Conservation (phyloP, 768 basidiomycete species). For the Rhizopogon vulgaris region DNA sequence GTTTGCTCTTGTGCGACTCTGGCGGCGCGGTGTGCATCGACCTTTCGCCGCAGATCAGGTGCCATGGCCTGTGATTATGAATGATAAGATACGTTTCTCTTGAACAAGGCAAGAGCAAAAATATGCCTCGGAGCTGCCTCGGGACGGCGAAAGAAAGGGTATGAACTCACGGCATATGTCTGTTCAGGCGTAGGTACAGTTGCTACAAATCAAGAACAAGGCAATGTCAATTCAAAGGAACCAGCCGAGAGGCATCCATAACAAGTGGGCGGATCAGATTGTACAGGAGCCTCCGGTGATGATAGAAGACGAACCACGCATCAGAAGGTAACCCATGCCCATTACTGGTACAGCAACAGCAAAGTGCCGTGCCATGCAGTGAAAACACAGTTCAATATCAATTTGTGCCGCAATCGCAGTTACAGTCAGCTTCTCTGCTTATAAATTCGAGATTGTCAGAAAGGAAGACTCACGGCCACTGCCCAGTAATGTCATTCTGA, state of each 20-base stretch:
- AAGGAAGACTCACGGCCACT: slow-evolving; percentile 38
- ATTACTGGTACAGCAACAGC: slow-evolving; percentile 34
- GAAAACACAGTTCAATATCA: not conserved
- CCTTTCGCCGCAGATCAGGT: slow-evolving; percentile 57
- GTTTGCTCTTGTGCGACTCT: slow-evolving; percentile 50
- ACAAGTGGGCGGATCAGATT: slow-evolving; percentile 7
- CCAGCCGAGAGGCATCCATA: slow-evolving; percentile 2
- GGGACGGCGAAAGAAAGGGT: not conserved
- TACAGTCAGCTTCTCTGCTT: not conserved
- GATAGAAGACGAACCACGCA: slow-evolving; percentile 44
- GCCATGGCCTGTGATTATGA: slow-evolving; percentile 44
- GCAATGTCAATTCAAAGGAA: not conserved
- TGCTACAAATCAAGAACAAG: slow-evolving; percentile 15
- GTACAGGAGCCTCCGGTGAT: slow-evolving; percentile 1
- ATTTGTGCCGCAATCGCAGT: not conserved
- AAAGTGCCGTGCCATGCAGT: not conserved
- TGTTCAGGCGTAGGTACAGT: slow-evolving; percentile 31
- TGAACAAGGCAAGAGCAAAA: not conserved
- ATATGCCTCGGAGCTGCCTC: not conserved
- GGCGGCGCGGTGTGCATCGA: slow-evolving; percentile 51
- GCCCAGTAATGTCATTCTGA: slow-evolving; percentile 42
- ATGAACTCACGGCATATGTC: slow-evolving; percentile 26
- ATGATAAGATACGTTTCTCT: not conserved
- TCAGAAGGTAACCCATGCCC: slow-evolving; percentile 49
- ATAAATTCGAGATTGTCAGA: not conserved